A percentile compares a stretch with the other conserved stretches of the same genome.
phyloP scores from a whole-genome alignment of 805 yeast species.

The Isabelozyma gotoi region DNA sequence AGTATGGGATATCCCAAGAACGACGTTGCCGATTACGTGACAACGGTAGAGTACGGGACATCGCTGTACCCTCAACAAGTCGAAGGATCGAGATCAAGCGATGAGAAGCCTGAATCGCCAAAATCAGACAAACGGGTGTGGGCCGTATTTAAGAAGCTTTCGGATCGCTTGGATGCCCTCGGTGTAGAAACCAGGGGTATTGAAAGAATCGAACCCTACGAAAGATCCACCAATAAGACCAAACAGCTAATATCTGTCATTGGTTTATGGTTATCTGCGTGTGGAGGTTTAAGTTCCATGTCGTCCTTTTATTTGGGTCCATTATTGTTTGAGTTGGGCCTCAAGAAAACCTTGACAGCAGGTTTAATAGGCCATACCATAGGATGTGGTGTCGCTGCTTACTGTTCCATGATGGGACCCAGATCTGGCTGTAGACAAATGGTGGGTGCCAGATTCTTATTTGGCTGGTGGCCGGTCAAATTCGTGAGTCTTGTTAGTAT shows the following conservation, averaged over 20 bases:
- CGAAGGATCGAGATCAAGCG: background rate
- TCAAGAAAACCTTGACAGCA: constrained; percentile 57
- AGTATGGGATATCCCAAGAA: background rate
- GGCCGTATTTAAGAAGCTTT: constrained; percentile 8
- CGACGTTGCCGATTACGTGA: background rate
- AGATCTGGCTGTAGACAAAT: constrained; percentile 87
- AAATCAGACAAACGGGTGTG: constrained; percentile 3
- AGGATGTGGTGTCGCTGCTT: constrained; percentile 79
- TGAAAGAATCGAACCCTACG: constrained; percentile 68
- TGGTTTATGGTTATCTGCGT: constrained; percentile 82
- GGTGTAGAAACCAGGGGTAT: constrained; percentile 80
- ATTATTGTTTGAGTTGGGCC: constrained; percentile 64
- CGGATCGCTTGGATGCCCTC: constrained; percentile 41
- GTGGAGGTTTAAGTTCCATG: constrained; percentile 89
- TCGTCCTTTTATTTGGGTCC: constrained; percentile 81
- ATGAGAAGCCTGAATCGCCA: background rate
- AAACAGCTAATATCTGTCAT: constrained; percentile 45
- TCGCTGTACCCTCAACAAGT: background rate
- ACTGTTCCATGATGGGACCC: constrained; percentile 86
- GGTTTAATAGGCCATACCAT: constrained; percentile 64
- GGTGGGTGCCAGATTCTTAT: constrained; percentile 76
- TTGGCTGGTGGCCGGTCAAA: constrained; percentile 85
- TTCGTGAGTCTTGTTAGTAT: constrained; percentile 70
- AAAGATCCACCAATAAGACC: constrained; percentile 45
- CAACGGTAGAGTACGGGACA: background rate